phyloP scores from a whole-genome alignment of 208 protist species.

The Wallacemonas sp. region DNA sequence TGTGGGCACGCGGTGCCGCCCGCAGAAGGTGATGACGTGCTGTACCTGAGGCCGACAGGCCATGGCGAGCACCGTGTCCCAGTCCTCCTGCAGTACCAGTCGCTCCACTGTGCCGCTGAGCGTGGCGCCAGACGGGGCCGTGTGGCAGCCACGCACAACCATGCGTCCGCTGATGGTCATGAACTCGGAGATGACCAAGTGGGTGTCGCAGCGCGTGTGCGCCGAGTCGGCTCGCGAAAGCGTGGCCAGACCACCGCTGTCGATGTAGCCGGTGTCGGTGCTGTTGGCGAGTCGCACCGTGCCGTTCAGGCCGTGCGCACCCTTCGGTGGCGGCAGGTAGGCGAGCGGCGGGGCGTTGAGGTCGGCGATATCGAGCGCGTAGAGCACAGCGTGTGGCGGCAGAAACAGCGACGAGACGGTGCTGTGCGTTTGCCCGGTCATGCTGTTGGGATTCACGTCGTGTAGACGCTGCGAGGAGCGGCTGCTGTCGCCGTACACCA shows the following conservation, averaged over 20 bases:
- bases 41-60: constrained; percentile 27
- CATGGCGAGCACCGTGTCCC: constrained; percentile 21
- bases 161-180: constrained; percentile 47
- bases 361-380: constrained; percentile 35
- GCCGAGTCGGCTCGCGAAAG: neutral
- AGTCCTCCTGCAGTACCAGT: constrained; percentile 34
- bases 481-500: constrained; percentile 48
- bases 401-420: constrained; percentile 33
- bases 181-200: constrained; percentile 40
- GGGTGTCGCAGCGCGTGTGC: constrained; percentile 25
- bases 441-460: neutral
- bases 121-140: constrained; percentile 40
- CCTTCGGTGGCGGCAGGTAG: neutral
- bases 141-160: constrained; percentile 47
- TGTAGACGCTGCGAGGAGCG: constrained; percentile 15
- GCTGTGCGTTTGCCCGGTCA: constrained; percentile 17
- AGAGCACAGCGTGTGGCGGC: constrained; percentile 38
- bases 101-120: constrained; percentile 40
- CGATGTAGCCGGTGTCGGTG: neutral
- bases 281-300: neutral
- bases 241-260: too few species aligned
- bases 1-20: neutral
- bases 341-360: constrained; percentile 7
- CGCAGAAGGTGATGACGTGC: constrained; percentile 26
- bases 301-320: neutral